Conservation (phyloP, 495 filamentous ascomycete genomes). For the Penicillium tannophilum region DNA sequence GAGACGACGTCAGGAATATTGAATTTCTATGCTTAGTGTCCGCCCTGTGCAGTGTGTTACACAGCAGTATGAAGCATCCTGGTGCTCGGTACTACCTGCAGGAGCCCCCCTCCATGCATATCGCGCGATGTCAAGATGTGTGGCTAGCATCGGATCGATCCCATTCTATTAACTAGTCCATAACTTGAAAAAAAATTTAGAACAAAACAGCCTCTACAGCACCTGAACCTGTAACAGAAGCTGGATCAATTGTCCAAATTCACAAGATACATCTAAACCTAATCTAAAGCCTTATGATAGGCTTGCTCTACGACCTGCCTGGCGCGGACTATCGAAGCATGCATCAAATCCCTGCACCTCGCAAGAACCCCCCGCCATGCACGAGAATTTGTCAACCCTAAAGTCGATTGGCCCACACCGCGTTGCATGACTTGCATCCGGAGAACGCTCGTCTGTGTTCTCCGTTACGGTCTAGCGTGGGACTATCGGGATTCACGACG, state of each 20-base stretch:
- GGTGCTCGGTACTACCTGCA: slow-evolving; percentile 8
- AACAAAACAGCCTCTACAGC: neutral
- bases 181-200: too few species aligned
- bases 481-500: neutral
- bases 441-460: slow-evolving; percentile 20
- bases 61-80: slow-evolving; percentile 9
- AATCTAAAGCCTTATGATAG: slow-evolving; percentile 14
- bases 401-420: slow-evolving; percentile 11
- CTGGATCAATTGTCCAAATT: neutral
- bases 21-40: slow-evolving; percentile 1
- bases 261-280: slow-evolving; percentile 13
- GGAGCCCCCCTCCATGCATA: slow-evolving; percentile 1
- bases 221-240: neutral
- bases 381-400: slow-evolving; percentile 23
- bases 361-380: slow-evolving; percentile 17
- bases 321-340: slow-evolving; percentile 1
- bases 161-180: neutral
- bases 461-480: slow-evolving; percentile 16
- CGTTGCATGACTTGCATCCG: slow-evolving; percentile 25
- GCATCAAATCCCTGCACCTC: neutral
- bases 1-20: neutral
- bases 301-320: neutral
- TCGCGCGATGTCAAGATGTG: neutral
- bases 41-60: slow-evolving; percentile 2
- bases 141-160: neutral